Evolutionary conservation across 2,329 filamentous ascomycete genomes (phyloP), one percentile per base, ranked within the genome.

Genomic region (Fusarium keratoplasticum): DNA sequence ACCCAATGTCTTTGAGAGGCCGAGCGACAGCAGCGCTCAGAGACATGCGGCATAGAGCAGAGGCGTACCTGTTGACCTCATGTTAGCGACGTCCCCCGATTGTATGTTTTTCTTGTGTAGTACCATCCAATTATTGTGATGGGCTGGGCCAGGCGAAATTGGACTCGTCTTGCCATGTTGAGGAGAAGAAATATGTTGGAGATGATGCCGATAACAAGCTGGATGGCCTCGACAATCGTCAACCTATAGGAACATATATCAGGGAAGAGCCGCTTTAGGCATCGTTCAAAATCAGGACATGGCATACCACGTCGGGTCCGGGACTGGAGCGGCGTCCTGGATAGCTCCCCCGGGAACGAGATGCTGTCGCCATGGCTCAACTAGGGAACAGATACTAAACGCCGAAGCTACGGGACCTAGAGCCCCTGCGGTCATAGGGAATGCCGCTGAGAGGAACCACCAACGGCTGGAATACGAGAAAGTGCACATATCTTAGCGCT

Each of bases 371-470:
- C 95, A 98, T 27, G 90, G 90, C 31, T 91, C 91, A 1, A 94
- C 93, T 18, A 98, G 87, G 10, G 95, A 94, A 70, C 93, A 95
- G 67, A 98, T 95, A 66, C 93, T 95, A 82, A 96, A 93, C 31
- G 96, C 91, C 68, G 95, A 97, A 4, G 95, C 95, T 13, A 97
- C 89, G 0, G 95, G 95, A 1, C 94, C 95, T 3, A 96, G 88
- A 0, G 95, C 94, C 36, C 94, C 95, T 3, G 95, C 94, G 11
- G 96, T 88, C 80, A 98, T 90, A 35, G 93, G 94, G 71, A 95
- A 91, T 13, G 88, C 89, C 2, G 90, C 89, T 5, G 89, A 90
- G 33, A 89, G 87, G 77, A 91, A 88, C 89, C 89, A 92, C 89
- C 89, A 92, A 20, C 88, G 88, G 66, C 88, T 90, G 67, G 5